Evolutionary conservation across 1,284 basidiomycete genomes (phyloP), one percentile per base, ranked within the genome.

Genomic region (Polyporus tsugae): DNA sequence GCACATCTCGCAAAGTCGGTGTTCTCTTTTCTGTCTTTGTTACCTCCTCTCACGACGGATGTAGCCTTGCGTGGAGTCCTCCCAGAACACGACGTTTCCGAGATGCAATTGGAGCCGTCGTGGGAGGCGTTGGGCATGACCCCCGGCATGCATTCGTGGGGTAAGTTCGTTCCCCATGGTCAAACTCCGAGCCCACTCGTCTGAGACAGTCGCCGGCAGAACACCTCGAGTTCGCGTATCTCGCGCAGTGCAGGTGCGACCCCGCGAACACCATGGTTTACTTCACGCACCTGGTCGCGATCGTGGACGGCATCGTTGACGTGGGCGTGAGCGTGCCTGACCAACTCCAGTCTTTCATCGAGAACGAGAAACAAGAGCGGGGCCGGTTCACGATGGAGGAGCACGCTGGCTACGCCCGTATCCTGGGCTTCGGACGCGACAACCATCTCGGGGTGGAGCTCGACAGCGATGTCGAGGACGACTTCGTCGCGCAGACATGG

Each of bases 201-300:
- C 36, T 60, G 69, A 35, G 22, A 52, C 19, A 38, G 39, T 52
- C 38, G 65, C 58, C 44, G 60, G 35, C 69, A 94, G 93, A 91
- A 35, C 80, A 92, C 6, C 83, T 95, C 61, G 81, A 81, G n/a
- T 94, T 92, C 76, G 91, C 88, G 0, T 95, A 94, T 75, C 80
- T 90, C 65, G 89, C 91, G 0, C 92, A 94, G 78, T 91, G 89
- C 75, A 90, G 92, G 67, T 95, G 93, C 77, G 88, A 93, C 73
- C 92, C 92, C 36, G 80, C 76, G 2, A 78, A 83, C 53, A 94
- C 92, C 0, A 73, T 86, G 4, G 75, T 80, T 15, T 91, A 93
- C 76, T 93, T 91, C 78, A 85, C 86, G 2, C 82, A 84, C 63
- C 80, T 94, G 60, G 82, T 81, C 59, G 79, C 79, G 38, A 82